Conservation (phyloP, 1,284 basidiomycete species). For the Neolentinus lepideus region DNA sequence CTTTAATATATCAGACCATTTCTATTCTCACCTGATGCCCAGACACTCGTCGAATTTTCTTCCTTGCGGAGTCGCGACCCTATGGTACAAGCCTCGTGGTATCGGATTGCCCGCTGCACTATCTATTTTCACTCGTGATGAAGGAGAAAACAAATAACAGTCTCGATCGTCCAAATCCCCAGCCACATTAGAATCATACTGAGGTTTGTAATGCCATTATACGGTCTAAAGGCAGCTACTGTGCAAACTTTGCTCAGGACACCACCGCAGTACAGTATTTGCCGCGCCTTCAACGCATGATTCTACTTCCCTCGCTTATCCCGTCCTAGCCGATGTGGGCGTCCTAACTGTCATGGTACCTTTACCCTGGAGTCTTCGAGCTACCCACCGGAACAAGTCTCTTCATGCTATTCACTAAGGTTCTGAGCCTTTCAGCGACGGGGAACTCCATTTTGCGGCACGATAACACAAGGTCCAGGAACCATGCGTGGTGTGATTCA, state of each 20-base stretch:
- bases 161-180: no score
- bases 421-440: conserved; percentile 35
- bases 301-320: neutral
- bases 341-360: conserved; percentile 36
- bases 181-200: no score
- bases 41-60: no score
- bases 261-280: neutral
- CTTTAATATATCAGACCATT: no score
- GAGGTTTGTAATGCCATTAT: neutral
- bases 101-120: no score
- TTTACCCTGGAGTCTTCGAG: conserved; percentile 41
- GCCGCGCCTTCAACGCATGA: neutral
- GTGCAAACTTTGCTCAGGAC: neutral
- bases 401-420: conserved; percentile 49
- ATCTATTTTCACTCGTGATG: no score
- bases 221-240: neutral
- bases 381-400: conserved; percentile 50
- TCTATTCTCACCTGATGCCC: no score
- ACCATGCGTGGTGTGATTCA: conserved; percentile 49
- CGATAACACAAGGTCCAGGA: conserved; percentile 27
- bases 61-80: no score
- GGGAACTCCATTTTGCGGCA: conserved; percentile 58
- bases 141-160: no score
- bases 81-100: no score
- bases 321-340: conserved; percentile 18